phyloP scores from a whole-genome alignment of 2,329 filamentous ascomycete genomes.

The Exophiala xenobiotica region DNA sequence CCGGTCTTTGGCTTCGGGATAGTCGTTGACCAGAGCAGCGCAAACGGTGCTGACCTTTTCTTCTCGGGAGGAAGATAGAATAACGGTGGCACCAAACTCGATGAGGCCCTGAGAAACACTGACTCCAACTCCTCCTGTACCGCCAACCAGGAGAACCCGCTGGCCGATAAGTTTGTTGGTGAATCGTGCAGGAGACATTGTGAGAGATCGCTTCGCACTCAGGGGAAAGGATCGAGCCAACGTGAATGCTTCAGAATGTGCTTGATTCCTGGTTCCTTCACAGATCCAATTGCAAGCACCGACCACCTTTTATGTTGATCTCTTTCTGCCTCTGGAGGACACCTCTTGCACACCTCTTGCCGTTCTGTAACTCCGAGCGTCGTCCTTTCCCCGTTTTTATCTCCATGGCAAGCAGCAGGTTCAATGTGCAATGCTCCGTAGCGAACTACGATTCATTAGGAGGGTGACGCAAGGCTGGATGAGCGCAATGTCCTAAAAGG shows the following conservation, averaged over 20 bases:
- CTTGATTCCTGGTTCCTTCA: not conserved
- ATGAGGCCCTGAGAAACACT: slow-evolving; percentile 59
- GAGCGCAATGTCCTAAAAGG: not conserved
- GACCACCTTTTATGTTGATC: too few relatives aligned
- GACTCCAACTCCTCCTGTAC: slow-evolving; percentile 63
- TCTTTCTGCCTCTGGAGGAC: too few relatives aligned
- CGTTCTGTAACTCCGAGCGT: too few relatives aligned
- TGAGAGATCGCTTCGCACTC: not conserved
- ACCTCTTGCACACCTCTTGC: too few relatives aligned
- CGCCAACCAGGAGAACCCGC: slow-evolving; percentile 59
- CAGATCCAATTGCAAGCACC: too few relatives aligned
- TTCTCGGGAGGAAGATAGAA: slow-evolving; percentile 59
- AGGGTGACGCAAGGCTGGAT: not conserved
- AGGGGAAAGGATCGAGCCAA: not conserved
- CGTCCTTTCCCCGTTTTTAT: too few relatives aligned
- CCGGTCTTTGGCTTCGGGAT: slow-evolving; percentile 41
- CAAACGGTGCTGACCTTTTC: slow-evolving; percentile 51
- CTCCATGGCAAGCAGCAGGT: too few relatives aligned
- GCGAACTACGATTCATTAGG: too few relatives aligned
- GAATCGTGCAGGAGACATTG: slow-evolving; percentile 33
- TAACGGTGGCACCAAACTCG: slow-evolving; percentile 56
- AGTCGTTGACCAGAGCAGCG: slow-evolving; percentile 43
- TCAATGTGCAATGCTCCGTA: too few relatives aligned
- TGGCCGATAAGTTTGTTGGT: slow-evolving; percentile 36
- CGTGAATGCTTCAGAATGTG: too few relatives aligned